Evolutionary conservation across 106 monocot species (phyloP).

Genomic region (Chionographis japonica): DNA sequence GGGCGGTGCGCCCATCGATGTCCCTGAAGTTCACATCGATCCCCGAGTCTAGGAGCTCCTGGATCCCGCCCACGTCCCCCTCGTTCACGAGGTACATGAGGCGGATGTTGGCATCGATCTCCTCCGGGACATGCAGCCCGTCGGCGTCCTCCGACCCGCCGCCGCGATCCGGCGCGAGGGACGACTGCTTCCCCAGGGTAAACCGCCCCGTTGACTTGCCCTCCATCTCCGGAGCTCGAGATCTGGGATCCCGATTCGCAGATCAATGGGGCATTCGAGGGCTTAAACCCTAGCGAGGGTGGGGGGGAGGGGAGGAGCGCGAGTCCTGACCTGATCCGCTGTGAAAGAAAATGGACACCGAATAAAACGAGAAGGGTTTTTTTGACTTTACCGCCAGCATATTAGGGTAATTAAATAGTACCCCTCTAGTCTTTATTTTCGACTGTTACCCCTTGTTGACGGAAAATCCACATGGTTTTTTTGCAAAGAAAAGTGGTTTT

Average conservation of each 20-base stretch:
- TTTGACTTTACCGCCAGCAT: too few relatives aligned
- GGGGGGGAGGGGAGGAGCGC: background rate
- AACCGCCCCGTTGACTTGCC: slow-evolving; percentile 45
- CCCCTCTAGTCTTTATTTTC: too few relatives aligned
- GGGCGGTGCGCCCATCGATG: slow-evolving; percentile 72
- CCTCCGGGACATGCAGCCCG: slow-evolving; percentile 10
- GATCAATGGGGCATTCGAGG: too few relatives aligned
- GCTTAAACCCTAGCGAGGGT: background rate
- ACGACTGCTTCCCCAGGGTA: slow-evolving; percentile 62
- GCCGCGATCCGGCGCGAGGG: slow-evolving; percentile 44
- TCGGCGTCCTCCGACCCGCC: background rate
- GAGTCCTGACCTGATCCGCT: background rate
- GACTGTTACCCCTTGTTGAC: too few relatives aligned
- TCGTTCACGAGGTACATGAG: slow-evolving; percentile 87
- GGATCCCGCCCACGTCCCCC: slow-evolving; percentile 66
- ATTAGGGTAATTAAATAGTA: too few relatives aligned
- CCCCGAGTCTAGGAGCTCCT: slow-evolving; percentile 56
- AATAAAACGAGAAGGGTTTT: too few relatives aligned
- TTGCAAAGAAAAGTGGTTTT: too few relatives aligned
- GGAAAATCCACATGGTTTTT: too few relatives aligned
- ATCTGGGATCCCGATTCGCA: background rate
- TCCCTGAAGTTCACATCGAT: slow-evolving; percentile 61
- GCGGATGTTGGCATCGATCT: slow-evolving; percentile 31
- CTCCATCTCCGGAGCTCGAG: slow-evolving; percentile 23
- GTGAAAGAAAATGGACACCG: too few relatives aligned